A percentile compares a stretch with the other conserved stretches of the same genome.
Evolutionary conservation across 2,329 filamentous ascomycete species (phyloP).

Genomic region (Neopestalotiopsis rosae): DNA sequence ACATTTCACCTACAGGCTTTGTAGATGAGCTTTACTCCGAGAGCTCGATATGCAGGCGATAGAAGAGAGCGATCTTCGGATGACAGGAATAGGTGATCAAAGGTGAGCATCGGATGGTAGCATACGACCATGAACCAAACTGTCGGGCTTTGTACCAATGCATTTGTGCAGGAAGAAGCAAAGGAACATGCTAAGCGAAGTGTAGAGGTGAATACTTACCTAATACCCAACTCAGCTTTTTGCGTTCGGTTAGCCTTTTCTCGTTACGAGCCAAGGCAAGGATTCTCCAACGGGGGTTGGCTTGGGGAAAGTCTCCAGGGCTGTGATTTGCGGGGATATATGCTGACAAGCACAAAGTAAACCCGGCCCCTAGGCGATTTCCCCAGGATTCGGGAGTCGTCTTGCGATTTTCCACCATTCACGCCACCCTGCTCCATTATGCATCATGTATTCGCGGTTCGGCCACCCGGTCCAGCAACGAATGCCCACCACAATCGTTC

Average conservation of each 20-base stretch:
- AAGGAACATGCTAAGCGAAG: background rate
- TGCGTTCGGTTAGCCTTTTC: background rate
- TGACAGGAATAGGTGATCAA: background rate
- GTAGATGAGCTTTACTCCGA: background rate
- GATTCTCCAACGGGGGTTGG: slow-evolving; percentile 5
- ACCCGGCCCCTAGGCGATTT: background rate
- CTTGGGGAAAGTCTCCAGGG: background rate
- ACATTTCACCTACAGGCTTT: background rate
- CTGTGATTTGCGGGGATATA: slow-evolving; percentile 14
- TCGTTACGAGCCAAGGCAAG: background rate
- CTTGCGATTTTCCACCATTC: slow-evolving; percentile 13
- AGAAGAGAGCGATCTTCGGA: background rate
- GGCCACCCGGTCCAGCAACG: slow-evolving; percentile 7
- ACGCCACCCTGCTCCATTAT: background rate
- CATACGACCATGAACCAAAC: background rate
- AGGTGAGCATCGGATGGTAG: background rate
- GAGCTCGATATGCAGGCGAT: background rate
- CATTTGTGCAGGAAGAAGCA: background rate
- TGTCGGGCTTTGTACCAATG: background rate
- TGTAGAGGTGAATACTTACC: background rate
- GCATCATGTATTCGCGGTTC: background rate
- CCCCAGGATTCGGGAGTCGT: slow-evolving; percentile 4
- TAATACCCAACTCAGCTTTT: background rate
- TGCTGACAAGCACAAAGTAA: background rate
- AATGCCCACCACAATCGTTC: background rate